phyloP scores from a whole-genome alignment of 306 rosid species.

The Castanea sativa region DNA sequence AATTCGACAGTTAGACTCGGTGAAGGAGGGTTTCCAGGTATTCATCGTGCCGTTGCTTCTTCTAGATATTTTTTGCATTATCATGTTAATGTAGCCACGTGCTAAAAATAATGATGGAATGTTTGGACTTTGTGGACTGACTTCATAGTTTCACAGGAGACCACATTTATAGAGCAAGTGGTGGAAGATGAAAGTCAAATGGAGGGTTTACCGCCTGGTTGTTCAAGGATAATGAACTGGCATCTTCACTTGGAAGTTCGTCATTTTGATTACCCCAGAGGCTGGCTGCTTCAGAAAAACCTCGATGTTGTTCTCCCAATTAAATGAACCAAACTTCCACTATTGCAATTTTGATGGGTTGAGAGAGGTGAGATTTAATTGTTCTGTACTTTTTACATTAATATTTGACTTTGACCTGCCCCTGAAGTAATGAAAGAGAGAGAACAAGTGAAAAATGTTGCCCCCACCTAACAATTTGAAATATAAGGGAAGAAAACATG shows the following conservation, averaged over 20 bases:
- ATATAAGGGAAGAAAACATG: neutral
- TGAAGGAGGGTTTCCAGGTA: conserved; percentile 99
- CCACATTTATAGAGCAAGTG: conserved; percentile 83
- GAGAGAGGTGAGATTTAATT: conserved; percentile 59
- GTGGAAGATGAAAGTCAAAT: conserved; percentile 93
- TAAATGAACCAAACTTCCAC: conserved; percentile 37
- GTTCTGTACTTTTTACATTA: conserved; percentile 1
- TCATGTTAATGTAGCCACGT: conserved; percentile 12
- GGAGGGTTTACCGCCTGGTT: conserved; percentile 71
- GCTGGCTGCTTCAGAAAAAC: conserved; percentile 81
- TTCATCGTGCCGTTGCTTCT: conserved; percentile 17
- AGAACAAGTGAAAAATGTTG: neutral
- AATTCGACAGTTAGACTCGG: conserved; percentile 76
- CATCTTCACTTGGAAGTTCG: conserved; percentile 81
- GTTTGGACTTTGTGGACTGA: conserved; percentile 18
- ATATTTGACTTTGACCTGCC: neutral
- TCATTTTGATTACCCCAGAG: conserved; percentile 60
- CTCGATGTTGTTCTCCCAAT: conserved; percentile 65
- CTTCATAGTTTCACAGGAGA: conserved; percentile 58
- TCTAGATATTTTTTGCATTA: conserved; percentile 3
- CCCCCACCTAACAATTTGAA: neutral
- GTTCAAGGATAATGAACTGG: conserved; percentile 86
- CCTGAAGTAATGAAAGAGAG: neutral
- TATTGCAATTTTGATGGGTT: conserved; percentile 37
- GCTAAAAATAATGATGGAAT: neutral